Base-by-base conservation (phyloP, 2,329 filamentous ascomycete species). In the Aspergillus sp. region DNA sequence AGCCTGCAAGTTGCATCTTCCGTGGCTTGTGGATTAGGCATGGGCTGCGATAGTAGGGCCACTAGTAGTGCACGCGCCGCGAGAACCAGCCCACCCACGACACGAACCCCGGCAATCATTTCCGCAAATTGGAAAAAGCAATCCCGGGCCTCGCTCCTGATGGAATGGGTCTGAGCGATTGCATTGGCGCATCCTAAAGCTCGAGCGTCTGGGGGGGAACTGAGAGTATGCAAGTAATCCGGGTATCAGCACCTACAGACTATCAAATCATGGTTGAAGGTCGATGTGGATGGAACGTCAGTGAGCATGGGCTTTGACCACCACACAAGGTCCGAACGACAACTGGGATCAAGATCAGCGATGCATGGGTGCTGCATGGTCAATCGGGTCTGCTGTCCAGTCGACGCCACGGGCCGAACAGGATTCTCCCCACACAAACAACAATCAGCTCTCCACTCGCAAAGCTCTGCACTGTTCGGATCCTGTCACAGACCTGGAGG, bases 11-110 rank as follows among this genome's bases (percentile, higher is more conserved):
- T 17, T 22, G 9, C 30, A 7, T 8, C 7, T 41, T 27, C 13
- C 13, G 51, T 54, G 51, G 51, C 51, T 44, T 30, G 51, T 22
- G 33, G 44, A 54, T 54, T 44, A 47, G 44, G 30, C 51, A 53
- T 45, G 30, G 46, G 33, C 40, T n/a, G 30, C 12, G 27, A 39
- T 17, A 48, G 34, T 49, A 34, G n/a, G 17, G 53, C 37, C 45
- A 49, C 53, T 48, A 55, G 53, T 49, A 44, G 24, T 41, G 37
- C 51, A 37, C 27, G 27, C 20, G 27, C 27, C 27, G 27, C 27
- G 9, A 30, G 9, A 30, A 30, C 50, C 39, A 52, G 39, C 37
- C 39, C 40, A 54, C 22, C 27, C 5, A 6, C 9, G n/a, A 34
- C 27, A 12, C 24, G 9, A 27, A 27, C 17, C 20, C 22, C 13